phyloP scores from a whole-genome alignment of 164 flowering plant species.

The Litsea cubeba region DNA sequence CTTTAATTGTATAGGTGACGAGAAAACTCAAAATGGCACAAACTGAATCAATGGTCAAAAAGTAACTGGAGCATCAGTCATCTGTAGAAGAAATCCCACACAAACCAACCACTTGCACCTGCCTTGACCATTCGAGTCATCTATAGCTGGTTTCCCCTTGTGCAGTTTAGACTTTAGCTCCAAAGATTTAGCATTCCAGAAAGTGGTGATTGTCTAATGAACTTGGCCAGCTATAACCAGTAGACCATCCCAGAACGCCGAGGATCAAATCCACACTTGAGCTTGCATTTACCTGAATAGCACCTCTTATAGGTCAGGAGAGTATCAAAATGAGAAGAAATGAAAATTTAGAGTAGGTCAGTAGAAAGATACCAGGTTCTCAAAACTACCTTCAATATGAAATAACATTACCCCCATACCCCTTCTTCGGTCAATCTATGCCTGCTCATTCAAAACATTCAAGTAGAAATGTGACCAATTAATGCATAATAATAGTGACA shows the following conservation, averaged over 20 bases:
- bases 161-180: background rate
- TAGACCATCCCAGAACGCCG: conserved; percentile 90
- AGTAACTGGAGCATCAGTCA: background rate
- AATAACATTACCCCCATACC: conserved; percentile 86
- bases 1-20: conserved; percentile 11
- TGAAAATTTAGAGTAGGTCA: background rate
- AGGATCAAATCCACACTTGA: conserved; percentile 59
- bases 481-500: background rate
- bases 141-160: background rate
- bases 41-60: background rate
- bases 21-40: background rate
- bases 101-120: background rate
- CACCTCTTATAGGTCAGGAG: background rate
- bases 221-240: conserved; percentile 88
- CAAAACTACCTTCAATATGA: conserved; percentile 73
- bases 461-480: background rate
- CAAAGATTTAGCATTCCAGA: conserved; percentile 51
- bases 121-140: background rate
- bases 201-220: conserved; percentile 29
- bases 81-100: background rate
- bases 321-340: background rate
- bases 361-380: conserved; percentile 50
- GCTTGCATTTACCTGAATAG: conserved; percentile 61
- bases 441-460: conserved; percentile 35
- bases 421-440: conserved; percentile 67